Evolutionary conservation across 345 rosid genomes (phyloP), one percentile per base, ranked within the genome.

Genomic region (Eutrema yunnanense): DNA sequence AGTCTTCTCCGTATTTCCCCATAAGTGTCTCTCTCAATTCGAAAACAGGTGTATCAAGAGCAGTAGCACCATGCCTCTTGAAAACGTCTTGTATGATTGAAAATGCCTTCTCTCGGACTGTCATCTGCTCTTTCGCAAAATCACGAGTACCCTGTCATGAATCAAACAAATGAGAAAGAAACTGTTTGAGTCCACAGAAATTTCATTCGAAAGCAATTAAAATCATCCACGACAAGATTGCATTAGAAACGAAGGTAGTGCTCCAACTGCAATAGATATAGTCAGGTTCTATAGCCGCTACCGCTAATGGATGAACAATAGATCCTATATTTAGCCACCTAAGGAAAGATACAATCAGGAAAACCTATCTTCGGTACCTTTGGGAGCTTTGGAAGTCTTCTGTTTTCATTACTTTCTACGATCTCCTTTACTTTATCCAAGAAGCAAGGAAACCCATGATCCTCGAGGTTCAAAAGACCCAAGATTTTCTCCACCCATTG

Each of bases 1-100:
- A 88, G 73, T 95, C 99, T 82, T 95, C 99, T 62, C 98, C 97
- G 11, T 90, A 92, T 73, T 95, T 92, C 30, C 97, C 99, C 83
- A 80, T 88, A 38, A 92, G 84, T 33, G 99, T 95, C 87, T 95
- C 98, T 81, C 90, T 84, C 87, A 95, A 62, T 75, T 95, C 99
- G 68, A 95, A 90, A 72, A 83, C 98, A 77, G 99, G 99, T 67
- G 99, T 95, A 69, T 95, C 99, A 30, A 95, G 87, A 16, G 96
- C 87, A 30, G 90, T 88, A 29, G 98, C 97, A 71, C 96, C 95
- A 57, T 95, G 98, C 71, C 86, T 92, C 84, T 88, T 87, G 79
- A 92, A 95, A 72, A 92, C 90, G 27, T 79, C 86, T 43, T 87
- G 78, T 59, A 90, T 90, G 59, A 84, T 85, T 37, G 90, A 82